phyloP scores from a whole-genome alignment of 192 early-diverging fungal genomes.

The Martensiomyces pterosporus region DNA sequence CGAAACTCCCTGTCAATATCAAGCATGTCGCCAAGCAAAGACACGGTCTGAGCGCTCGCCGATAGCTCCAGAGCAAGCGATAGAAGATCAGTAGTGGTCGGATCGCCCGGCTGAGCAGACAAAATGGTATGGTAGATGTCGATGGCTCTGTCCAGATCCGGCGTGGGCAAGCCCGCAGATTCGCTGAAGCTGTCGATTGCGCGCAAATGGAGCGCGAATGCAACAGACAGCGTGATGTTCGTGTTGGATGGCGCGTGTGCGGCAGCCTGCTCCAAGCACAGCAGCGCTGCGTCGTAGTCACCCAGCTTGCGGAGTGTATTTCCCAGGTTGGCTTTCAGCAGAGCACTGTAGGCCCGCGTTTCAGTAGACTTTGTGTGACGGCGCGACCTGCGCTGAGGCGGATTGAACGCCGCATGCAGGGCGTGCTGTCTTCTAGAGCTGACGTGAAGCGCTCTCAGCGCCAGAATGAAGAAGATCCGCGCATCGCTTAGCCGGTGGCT shows the following conservation, averaged over 20 bases:
- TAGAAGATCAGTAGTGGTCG: slow-evolving; percentile 40
- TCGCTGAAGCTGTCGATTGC: slow-evolving; percentile 17
- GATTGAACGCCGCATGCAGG: slow-evolving; percentile 13
- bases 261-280: slow-evolving; percentile 16
- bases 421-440: slow-evolving; percentile 18
- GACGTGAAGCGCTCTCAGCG: slow-evolving; percentile 7
- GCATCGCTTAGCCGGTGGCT: slow-evolving; percentile 13
- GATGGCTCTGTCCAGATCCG: slow-evolving; percentile 31
- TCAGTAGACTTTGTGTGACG: slow-evolving; percentile 10
- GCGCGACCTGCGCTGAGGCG: background rate
- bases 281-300: slow-evolving; percentile 13
- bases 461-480: slow-evolving; percentile 21
- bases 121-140: slow-evolving; percentile 41
- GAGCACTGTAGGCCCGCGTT: slow-evolving; percentile 21
- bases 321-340: slow-evolving; percentile 37
- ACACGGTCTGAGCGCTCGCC: slow-evolving; percentile 7
- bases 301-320: slow-evolving; percentile 27
- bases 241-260: slow-evolving; percentile 23
- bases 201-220: slow-evolving; percentile 25
- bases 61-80: slow-evolving; percentile 41
- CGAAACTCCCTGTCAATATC: slow-evolving; percentile 4
- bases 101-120: slow-evolving; percentile 29
- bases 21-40: background rate
- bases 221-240: slow-evolving; percentile 27
- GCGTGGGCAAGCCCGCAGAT: background rate